phyloP scores from a whole-genome alignment of 2,329 filamentous ascomycete genomes.

The Chalaropsis ovoidea region DNA sequence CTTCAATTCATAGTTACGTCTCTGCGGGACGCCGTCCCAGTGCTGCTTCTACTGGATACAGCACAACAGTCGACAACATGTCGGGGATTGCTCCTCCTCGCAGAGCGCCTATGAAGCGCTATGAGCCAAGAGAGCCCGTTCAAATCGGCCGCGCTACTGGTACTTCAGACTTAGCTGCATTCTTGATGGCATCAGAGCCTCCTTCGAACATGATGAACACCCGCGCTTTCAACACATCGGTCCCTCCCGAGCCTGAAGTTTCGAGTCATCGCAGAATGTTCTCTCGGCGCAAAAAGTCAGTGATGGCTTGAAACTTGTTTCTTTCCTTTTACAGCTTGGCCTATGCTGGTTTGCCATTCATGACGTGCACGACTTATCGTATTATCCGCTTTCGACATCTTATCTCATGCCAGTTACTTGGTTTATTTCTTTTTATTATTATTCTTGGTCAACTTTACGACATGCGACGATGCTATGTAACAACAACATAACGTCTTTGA shows the following conservation, averaged over 20 bases:
- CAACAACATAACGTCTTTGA: constrained; percentile 10
- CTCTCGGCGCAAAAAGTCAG: constrained; percentile 24
- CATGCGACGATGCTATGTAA: constrained; percentile 11
- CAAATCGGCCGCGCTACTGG: constrained; percentile 38
- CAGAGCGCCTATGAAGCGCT: constrained; percentile 45
- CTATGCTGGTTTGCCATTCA: background rate
- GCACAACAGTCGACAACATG: constrained; percentile 26
- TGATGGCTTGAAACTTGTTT: constrained; percentile 16
- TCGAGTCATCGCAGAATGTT: constrained; percentile 26
- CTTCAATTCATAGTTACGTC: constrained; percentile 9
- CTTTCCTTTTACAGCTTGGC: background rate
- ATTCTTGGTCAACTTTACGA: constrained; percentile 16
- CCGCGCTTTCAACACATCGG: background rate
- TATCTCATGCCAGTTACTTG: constrained; percentile 13
- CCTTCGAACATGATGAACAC: constrained; percentile 32
- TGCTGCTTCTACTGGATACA: constrained; percentile 16
- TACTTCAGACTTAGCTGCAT: constrained; percentile 62
- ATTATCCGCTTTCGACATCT: constrained; percentile 11
- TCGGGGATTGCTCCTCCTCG: constrained; percentile 31
- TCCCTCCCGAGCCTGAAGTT: constrained; percentile 7
- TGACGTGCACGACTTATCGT: constrained; percentile 12
- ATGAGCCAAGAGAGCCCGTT: constrained; percentile 46
- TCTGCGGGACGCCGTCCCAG: constrained; percentile 9
- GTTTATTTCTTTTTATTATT: constrained; percentile 3
- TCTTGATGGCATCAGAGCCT: constrained; percentile 59